Evolutionary conservation across 345 rosid genomes (phyloP).

Genomic region (Moringa oleifera): DNA sequence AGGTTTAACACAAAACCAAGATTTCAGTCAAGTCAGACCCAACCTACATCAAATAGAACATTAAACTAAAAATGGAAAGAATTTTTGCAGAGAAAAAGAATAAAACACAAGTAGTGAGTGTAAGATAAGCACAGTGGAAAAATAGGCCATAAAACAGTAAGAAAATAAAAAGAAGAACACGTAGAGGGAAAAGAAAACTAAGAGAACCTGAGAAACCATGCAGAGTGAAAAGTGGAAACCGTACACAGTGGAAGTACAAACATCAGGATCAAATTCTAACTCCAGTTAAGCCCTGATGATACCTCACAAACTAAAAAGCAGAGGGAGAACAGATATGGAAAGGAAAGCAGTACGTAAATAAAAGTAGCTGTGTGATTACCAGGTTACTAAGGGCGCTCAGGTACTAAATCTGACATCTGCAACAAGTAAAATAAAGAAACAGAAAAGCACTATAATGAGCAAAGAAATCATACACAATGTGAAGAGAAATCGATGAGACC

Average conservation of each 20-base stretch:
- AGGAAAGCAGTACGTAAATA: neutral
- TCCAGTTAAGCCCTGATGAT: no score
- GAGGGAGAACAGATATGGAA: neutral
- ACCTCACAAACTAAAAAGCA: neutral
- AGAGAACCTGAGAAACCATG: neutral
- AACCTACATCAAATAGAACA: neutral
- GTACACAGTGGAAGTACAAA: no score
- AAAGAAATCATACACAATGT: neutral
- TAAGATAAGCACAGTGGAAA: neutral
- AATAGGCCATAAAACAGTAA: no score
- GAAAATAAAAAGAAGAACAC: neutral
- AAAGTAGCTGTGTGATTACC: neutral
- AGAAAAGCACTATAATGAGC: neutral
- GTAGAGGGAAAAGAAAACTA: neutral
- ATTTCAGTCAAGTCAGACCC: neutral
- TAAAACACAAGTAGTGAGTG: neutral
- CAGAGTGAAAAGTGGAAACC: no score
- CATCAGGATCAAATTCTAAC: no score
- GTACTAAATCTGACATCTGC: constrained; percentile 11
- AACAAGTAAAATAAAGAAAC: neutral
- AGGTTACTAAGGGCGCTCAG: constrained; percentile 1
- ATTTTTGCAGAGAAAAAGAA: neutral
- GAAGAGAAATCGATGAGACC: neutral
- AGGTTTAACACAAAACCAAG: constrained; percentile 1
- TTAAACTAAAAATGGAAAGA: neutral